phyloP scores from a whole-genome alignment of 345 rosid species.

The Eucalyptus cloeziana region DNA sequence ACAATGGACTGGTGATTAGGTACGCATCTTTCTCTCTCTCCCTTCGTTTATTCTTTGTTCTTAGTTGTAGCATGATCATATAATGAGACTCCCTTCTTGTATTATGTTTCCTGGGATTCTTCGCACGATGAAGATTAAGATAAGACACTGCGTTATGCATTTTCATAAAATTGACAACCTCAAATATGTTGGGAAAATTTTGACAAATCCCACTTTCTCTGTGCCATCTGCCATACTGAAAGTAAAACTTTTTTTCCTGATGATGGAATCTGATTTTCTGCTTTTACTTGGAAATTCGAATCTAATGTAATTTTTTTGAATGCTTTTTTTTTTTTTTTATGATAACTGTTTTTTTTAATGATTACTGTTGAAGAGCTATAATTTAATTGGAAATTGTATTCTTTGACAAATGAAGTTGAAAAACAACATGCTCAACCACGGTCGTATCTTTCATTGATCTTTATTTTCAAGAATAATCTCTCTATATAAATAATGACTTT shows the following conservation, averaged over 20 bases:
- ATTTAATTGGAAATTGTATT: background rate
- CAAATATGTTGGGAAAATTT: no score
- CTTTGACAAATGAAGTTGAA: background rate
- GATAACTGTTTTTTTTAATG: background rate
- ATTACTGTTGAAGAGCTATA: background rate
- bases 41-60: background rate
- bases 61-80: fast-evolving
- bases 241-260: fast-evolving
- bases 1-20: background rate
- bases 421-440: background rate
- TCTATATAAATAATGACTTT: background rate
- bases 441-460: background rate
- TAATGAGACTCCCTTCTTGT: background rate
- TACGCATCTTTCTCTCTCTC: background rate
- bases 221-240: background rate
- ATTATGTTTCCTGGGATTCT: fast-evolving
- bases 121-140: background rate
- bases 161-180: background rate
- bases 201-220: background rate
- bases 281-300: background rate
- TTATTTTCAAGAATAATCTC: background rate
- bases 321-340: background rate
- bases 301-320: background rate
- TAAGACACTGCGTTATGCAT: fast-evolving
- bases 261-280: background rate